A percentile compares a stretch with the other conserved stretches of the same genome.
Conservation (phyloP, 768 basidiomycete species). For the Kwoniella botswanensis region DNA sequence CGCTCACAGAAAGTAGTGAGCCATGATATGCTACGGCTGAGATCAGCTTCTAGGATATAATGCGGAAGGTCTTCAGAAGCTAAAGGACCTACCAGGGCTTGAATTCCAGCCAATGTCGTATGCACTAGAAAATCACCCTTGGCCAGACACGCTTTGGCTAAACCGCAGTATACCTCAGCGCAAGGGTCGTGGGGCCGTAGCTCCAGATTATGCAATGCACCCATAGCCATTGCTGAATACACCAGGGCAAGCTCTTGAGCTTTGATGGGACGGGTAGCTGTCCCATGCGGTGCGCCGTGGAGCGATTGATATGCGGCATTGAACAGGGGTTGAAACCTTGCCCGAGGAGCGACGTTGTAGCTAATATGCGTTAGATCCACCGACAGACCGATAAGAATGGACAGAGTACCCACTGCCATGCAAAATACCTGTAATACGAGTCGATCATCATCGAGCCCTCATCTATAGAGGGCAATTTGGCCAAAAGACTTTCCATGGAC, state of each 20-base stretch:
- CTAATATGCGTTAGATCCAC: slow-evolving; percentile 2
- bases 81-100: slow-evolving; percentile 27
- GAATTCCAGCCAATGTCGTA: slow-evolving; percentile 31
- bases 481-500: slow-evolving; percentile 9
- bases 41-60: background rate
- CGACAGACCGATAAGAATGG: too few relatives aligned
- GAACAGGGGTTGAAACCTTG: slow-evolving; percentile 3
- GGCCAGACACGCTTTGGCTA: slow-evolving; percentile 25
- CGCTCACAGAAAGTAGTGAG: slow-evolving; percentile 12
- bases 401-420: slow-evolving; percentile 31
- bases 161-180: slow-evolving; percentile 13
- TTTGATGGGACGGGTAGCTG: slow-evolving; percentile 1
- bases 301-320: slow-evolving; percentile 11
- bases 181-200: slow-evolving; percentile 16
- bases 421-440: slow-evolving; percentile 30
- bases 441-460: slow-evolving; percentile 23
- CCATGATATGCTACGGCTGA: slow-evolving; percentile 3
- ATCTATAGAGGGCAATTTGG: slow-evolving; percentile 21
- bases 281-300: slow-evolving; percentile 9
- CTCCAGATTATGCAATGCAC: slow-evolving; percentile 30
- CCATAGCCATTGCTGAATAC: slow-evolving; percentile 29
- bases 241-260: slow-evolving; percentile 27
- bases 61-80: background rate
- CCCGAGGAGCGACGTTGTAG: slow-evolving; percentile 22
- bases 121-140: slow-evolving; percentile 31